Percentiles rank a stretch among this genome's conserved stretches.
These are phyloP conservation scores for Rehmannia glutinosa DNA, from an alignment of 257 asterid species.

Conservation along the genomic window DNA sequence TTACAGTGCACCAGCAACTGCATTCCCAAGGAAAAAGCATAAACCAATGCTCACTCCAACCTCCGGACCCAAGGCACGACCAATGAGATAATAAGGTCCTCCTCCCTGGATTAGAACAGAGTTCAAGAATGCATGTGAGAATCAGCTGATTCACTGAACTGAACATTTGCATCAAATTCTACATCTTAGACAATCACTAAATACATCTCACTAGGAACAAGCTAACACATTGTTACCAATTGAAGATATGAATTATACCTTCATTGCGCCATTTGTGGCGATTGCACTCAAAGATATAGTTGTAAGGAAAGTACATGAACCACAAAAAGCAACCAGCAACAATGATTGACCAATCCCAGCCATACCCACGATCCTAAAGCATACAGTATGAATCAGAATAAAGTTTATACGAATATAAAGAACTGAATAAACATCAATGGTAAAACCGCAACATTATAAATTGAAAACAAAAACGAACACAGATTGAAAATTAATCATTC, in stretches of 20 bases:
- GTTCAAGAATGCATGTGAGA: slow-evolving; percentile 14
- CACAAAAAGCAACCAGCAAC: slow-evolving; percentile 90
- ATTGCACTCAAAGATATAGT: slow-evolving; percentile 95
- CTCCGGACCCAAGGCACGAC: slow-evolving; percentile 99
- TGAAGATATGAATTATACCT: slow-evolving; percentile 43
- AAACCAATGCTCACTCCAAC: slow-evolving; percentile 99
- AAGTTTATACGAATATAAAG: not conserved
- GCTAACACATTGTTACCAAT: not conserved
- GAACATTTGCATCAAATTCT: not conserved
- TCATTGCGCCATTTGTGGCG: slow-evolving; percentile 99
- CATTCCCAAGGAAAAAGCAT: slow-evolving; percentile 98
- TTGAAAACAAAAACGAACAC: not conserved
- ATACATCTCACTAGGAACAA: slow-evolving; percentile 7
- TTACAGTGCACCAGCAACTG: slow-evolving; percentile 99
- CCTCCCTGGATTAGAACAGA: slow-evolving; percentile 69
- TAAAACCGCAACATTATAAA: not conserved
- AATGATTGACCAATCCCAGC: slow-evolving; percentile 95
- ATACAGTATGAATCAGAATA: slow-evolving; percentile 24
- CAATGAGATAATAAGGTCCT: slow-evolving; percentile 97
- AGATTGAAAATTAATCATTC: slow-evolving; percentile 1
- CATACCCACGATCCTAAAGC: slow-evolving; percentile 97
- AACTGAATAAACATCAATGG: slow-evolving; percentile 9
- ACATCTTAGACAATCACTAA: slow-evolving; percentile 6
- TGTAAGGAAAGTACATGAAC: slow-evolving; percentile 91
- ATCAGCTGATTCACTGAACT: slow-evolving; percentile 11